Percentiles rank a stretch among this genome's conserved stretches.
These are phyloP conservation scores for Nepenthes alata DNA, from an alignment of 179 eudicot species.

Conservation along the genomic window DNA sequence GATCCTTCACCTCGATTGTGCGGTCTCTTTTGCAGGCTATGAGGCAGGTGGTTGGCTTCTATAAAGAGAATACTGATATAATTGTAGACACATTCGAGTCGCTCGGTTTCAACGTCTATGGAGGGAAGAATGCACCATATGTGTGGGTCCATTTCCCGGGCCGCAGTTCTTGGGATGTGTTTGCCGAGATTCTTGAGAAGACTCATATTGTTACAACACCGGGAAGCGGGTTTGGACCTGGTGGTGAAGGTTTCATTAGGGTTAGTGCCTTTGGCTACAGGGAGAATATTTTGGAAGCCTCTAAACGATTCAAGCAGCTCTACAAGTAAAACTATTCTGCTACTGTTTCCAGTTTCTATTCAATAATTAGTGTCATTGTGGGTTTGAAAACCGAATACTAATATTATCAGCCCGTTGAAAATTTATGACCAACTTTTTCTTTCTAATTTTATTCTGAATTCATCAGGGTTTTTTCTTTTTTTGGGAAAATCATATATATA, in stretches of 20 bases:
- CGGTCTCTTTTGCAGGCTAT: slow-evolving; percentile 52
- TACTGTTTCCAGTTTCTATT: too few relatives aligned
- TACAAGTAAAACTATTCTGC: slow-evolving; percentile 39
- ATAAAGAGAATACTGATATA: slow-evolving; percentile 68
- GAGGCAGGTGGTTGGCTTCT: slow-evolving; percentile 77
- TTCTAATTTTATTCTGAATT: too few relatives aligned
- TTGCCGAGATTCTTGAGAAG: slow-evolving; percentile 85
- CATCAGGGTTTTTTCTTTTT: too few relatives aligned
- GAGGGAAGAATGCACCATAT: slow-evolving; percentile 87
- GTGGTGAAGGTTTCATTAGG: slow-evolving; percentile 86
- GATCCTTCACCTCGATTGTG: background rate
- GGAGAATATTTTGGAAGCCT: slow-evolving; percentile 80
- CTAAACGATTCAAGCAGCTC: slow-evolving; percentile 70
- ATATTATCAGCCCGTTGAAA: too few relatives aligned
- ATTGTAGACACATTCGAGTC: slow-evolving; percentile 75
- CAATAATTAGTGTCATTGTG: too few relatives aligned
- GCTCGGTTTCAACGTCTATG: slow-evolving; percentile 86
- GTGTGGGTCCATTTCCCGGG: slow-evolving; percentile 98
- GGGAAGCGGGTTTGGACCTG: slow-evolving; percentile 96
- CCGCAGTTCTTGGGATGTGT: slow-evolving; percentile 91
- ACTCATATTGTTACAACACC: slow-evolving; percentile 85
- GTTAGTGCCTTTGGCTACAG: slow-evolving; percentile 91
- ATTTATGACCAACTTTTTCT: too few relatives aligned
- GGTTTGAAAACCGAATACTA: too few relatives aligned
- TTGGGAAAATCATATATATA: too few relatives aligned